Percentiles rank a stretch among this genome's conserved stretches.
Evolutionary conservation across 2,329 filamentous ascomycete species (phyloP).

Genomic region (Pseudopyrenochaeta lycopersici): DNA sequence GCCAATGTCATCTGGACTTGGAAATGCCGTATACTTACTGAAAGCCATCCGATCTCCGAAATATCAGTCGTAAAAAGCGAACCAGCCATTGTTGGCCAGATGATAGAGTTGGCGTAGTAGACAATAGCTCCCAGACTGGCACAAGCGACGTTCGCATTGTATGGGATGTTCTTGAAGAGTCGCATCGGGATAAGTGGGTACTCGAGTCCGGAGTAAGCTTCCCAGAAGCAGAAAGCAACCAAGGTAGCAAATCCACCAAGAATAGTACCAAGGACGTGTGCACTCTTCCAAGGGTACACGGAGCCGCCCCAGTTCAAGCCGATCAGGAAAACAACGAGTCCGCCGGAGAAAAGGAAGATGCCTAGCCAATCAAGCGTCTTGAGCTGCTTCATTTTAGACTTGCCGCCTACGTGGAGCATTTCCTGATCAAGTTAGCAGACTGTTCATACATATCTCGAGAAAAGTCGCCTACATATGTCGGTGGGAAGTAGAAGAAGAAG

Average conservation of each 20-base stretch:
- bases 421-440: slow-evolving; percentile 22
- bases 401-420: slow-evolving; percentile 46
- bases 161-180: slow-evolving; percentile 46
- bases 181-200: slow-evolving; percentile 50
- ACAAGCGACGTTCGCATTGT: slow-evolving; percentile 44
- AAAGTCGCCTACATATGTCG: slow-evolving; percentile 36
- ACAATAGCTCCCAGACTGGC: slow-evolving; percentile 44
- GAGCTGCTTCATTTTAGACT: slow-evolving; percentile 46
- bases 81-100: slow-evolving; percentile 43
- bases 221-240: slow-evolving; percentile 43
- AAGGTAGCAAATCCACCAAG: slow-evolving; percentile 43
- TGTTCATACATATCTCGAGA: background rate
- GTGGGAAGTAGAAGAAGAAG: slow-evolving; percentile 50
- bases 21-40: slow-evolving; percentile 17
- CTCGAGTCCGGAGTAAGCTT: slow-evolving; percentile 38
- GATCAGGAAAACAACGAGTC: slow-evolving; percentile 57
- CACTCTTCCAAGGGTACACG: slow-evolving; percentile 46
- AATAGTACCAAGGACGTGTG: slow-evolving; percentile 46
- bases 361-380: slow-evolving; percentile 58
- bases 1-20: background rate
- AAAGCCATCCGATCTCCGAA: slow-evolving; percentile 42
- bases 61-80: slow-evolving; percentile 39
- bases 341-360: slow-evolving; percentile 57
- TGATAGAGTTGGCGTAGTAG: slow-evolving; percentile 45
- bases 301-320: slow-evolving; percentile 56